Evolutionary conservation across 2,329 filamentous ascomycete genomes (phyloP).

Genomic region (Hortaea werneckii): DNA sequence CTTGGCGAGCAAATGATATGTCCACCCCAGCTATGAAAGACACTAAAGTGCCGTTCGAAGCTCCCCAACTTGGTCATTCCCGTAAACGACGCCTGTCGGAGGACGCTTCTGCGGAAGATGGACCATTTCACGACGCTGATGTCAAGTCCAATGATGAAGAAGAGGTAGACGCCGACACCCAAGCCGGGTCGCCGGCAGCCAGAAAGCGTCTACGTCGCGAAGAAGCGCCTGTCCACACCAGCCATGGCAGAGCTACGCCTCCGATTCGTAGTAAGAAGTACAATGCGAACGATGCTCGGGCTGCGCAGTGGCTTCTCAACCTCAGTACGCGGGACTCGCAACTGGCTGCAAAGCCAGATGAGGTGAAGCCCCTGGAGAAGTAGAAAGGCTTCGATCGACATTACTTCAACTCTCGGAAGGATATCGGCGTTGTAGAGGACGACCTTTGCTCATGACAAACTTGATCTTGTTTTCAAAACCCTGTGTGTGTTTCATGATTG

Average conservation of each 20-base stretch:
- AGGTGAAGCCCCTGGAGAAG: too few species aligned
- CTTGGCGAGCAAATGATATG: slow-evolving; percentile 9
- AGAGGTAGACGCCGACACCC: slow-evolving; percentile 9
- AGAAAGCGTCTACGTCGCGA: too few species aligned
- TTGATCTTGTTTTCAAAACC: too few species aligned
- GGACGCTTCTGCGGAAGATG: neutral
- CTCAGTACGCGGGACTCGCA: slow-evolving; percentile 13
- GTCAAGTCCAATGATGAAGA: slow-evolving; percentile 11
- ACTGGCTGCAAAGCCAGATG: too few species aligned
- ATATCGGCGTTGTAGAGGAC: too few species aligned
- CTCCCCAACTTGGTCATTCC: neutral
- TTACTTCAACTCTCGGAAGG: too few species aligned
- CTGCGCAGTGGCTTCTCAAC: slow-evolving; percentile 17
- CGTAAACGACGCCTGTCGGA: slow-evolving; percentile 8
- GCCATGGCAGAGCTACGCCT: too few species aligned
- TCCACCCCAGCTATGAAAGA: neutral
- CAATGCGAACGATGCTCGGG: slow-evolving; percentile 11
- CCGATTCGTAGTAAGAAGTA: slow-evolving; percentile 3
- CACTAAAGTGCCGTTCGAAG: neutral
- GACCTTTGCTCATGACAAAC: too few species aligned
- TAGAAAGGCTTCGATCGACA: too few species aligned
- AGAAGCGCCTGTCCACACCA: too few species aligned
- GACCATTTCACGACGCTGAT: neutral
- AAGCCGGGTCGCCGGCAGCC: too few species aligned
- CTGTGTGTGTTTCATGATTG: too few species aligned